Evolutionary conservation across 768 basidiomycete genomes (phyloP).

Genomic region (Leccinum obscurum): DNA sequence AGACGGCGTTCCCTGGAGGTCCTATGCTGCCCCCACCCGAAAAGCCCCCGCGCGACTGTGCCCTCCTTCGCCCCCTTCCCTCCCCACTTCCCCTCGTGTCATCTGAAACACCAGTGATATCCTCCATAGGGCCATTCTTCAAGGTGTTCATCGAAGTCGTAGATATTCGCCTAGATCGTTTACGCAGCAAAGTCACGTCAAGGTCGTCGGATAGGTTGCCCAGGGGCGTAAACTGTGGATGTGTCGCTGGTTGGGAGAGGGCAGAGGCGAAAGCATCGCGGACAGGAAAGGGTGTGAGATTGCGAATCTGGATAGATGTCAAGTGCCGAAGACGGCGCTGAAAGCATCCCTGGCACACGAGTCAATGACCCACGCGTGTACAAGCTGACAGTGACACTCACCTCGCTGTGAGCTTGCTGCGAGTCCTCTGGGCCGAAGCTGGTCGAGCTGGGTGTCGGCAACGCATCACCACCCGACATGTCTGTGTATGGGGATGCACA

Average conservation of each 20-base stretch:
- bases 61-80: conserved; percentile 42
- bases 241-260: conserved; percentile 63
- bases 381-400: conserved; percentile 5
- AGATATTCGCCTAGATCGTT: conserved; percentile 62
- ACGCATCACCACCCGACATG: conserved; percentile 24
- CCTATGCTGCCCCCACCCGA: conserved; percentile 22
- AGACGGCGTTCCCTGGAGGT: conserved; percentile 7
- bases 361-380: background rate
- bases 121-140: conserved; percentile 48
- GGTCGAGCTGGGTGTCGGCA: conserved; percentile 16
- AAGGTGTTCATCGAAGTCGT: conserved; percentile 52
- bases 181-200: conserved; percentile 58
- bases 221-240: conserved; percentile 55
- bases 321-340: conserved; percentile 77
- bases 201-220: conserved; percentile 71
- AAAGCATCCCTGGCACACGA: conserved; percentile 21
- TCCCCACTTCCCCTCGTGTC: conserved; percentile 31
- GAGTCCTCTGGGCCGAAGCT: conserved; percentile 17
- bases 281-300: conserved; percentile 81
- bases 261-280: conserved; percentile 75
- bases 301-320: conserved; percentile 69
- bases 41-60: conserved; percentile 49
- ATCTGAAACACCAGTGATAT: conserved; percentile 31
- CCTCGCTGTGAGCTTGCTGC: conserved; percentile 13
- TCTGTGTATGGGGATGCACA: conserved; percentile 2